Evolutionary conservation across 129 eudicot species (phyloP).

Genomic region (Glebionis coronaria): DNA sequence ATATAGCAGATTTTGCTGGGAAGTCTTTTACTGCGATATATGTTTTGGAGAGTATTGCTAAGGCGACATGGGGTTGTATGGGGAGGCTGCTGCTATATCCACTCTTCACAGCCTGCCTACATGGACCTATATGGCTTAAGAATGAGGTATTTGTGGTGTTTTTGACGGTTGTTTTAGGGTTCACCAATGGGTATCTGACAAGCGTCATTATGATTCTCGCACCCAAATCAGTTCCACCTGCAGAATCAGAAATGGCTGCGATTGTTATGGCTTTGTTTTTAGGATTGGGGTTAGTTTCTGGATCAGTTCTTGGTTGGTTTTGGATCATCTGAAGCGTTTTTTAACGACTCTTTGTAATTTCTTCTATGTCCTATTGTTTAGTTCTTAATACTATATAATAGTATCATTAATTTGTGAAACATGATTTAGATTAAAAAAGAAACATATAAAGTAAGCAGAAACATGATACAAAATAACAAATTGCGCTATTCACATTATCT

Average conservation of each 20-base stretch:
- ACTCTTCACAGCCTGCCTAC: constrained; percentile 58
- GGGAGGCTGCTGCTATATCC: constrained; percentile 66
- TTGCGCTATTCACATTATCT: neutral
- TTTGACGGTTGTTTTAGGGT: constrained; percentile 68
- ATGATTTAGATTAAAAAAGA: neutral
- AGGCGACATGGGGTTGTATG: constrained; percentile 71
- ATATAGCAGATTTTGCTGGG: constrained; percentile 63
- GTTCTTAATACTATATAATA: constrained; percentile 5
- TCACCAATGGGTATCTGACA: constrained; percentile 81
- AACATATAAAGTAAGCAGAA: neutral
- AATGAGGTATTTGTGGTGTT: constrained; percentile 54
- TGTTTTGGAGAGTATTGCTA: constrained; percentile 37
- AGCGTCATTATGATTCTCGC: constrained; percentile 79
- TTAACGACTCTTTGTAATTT: neutral
- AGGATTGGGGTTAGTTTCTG: constrained; percentile 74
- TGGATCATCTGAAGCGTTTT: constrained; percentile 53
- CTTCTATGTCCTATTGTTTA: constrained; percentile 14
- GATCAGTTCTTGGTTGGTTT: constrained; percentile 79
- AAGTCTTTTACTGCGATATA: constrained; percentile 57
- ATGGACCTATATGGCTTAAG: constrained; percentile 74
- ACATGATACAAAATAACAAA: neutral
- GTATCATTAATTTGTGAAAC: neutral
- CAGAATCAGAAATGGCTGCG: constrained; percentile 74
- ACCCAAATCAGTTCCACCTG: constrained; percentile 58
- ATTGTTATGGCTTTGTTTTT: constrained; percentile 77